Conservation (phyloP, 495 filamentous ascomycete species). For the Clohesyomyces aquaticus region DNA sequence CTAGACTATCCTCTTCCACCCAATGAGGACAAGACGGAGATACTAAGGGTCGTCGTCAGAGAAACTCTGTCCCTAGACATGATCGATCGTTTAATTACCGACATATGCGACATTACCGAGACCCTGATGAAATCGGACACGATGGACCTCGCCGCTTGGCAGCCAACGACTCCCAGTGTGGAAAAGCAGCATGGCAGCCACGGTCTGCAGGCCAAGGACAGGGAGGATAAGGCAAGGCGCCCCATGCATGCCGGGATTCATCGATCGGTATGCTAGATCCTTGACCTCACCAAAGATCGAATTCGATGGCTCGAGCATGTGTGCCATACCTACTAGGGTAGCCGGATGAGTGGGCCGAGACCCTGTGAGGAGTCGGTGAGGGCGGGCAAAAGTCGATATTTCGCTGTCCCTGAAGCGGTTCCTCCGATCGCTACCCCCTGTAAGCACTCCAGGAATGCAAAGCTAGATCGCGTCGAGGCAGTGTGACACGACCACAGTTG, state of each 20-base stretch:
- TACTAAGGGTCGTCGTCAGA: constrained; percentile 69
- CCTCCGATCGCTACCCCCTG: too few relatives aligned
- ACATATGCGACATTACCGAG: constrained; percentile 61
- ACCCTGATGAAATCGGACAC: constrained; percentile 58
- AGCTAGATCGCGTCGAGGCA: too few relatives aligned
- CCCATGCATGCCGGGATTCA: constrained; percentile 65
- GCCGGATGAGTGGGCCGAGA: too few relatives aligned
- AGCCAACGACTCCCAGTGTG: constrained; percentile 45
- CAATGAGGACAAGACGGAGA: constrained; percentile 64
- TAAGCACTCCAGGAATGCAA: too few relatives aligned
- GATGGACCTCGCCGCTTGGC: constrained; percentile 48
- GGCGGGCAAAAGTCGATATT: too few relatives aligned
- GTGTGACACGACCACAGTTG: too few relatives aligned
- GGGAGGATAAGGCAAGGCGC: constrained; percentile 46
- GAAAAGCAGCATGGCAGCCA: constrained; percentile 49
- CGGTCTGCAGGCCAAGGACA: constrained; percentile 44
- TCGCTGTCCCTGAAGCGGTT: too few relatives aligned
- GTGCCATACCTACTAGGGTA: too few relatives aligned
- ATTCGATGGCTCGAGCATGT: neutral
- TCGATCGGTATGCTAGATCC: constrained; percentile 57
- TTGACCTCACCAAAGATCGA: neutral
- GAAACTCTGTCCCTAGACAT: constrained; percentile 72
- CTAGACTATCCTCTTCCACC: constrained; percentile 70
- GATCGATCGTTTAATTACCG: constrained; percentile 62
- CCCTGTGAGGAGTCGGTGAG: too few relatives aligned